Conservation (phyloP, 768 basidiomycete genomes). For the Fistulinella prunicolor region DNA sequence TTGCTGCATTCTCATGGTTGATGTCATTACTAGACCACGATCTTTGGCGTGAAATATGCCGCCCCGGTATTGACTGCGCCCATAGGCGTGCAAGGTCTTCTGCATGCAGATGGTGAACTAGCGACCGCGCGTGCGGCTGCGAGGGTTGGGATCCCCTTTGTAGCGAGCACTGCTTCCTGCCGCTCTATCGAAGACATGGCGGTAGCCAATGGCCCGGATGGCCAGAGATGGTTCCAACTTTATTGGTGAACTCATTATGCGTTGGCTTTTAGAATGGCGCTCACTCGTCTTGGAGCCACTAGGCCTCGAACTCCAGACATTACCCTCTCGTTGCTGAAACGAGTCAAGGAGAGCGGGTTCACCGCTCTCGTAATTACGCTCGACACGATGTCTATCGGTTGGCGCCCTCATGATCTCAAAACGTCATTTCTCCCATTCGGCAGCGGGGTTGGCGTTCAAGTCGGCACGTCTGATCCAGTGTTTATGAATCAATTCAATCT, state of each 20-base stretch:
- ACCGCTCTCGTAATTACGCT: slow-evolving; percentile 74
- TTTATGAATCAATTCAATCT: slow-evolving; percentile 63
- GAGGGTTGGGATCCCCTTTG: slow-evolving; percentile 61
- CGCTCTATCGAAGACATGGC: slow-evolving; percentile 80
- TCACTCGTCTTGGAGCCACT: not conserved
- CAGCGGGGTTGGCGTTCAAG: slow-evolving; percentile 63
- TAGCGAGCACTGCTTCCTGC: slow-evolving; percentile 72
- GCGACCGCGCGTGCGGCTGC: slow-evolving; percentile 65
- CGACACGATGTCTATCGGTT: slow-evolving; percentile 70
- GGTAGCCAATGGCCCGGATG: slow-evolving; percentile 56
- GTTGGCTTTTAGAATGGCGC: too few species aligned
- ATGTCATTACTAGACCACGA: slow-evolving; percentile 65
- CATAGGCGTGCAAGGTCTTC: slow-evolving; percentile 75
- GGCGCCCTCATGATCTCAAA: slow-evolving; percentile 74
- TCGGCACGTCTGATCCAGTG: slow-evolving; percentile 71
- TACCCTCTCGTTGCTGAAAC: slow-evolving; percentile 59
- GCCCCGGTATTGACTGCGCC: slow-evolving; percentile 67
- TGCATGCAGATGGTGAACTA: slow-evolving; percentile 69
- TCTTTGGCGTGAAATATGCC: slow-evolving; percentile 64
- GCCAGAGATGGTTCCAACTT: slow-evolving; percentile 76
- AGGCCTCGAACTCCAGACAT: slow-evolving; percentile 65
- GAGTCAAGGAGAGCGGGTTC: slow-evolving; percentile 66
- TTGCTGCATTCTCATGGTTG: not conserved
- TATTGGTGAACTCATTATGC: slow-evolving; percentile 56
- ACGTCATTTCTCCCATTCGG: slow-evolving; percentile 62